These are phyloP conservation scores for Globisporangium splendens DNA, from an alignment of 352 stramenopile genomes.

Conservation along the genomic window DNA sequence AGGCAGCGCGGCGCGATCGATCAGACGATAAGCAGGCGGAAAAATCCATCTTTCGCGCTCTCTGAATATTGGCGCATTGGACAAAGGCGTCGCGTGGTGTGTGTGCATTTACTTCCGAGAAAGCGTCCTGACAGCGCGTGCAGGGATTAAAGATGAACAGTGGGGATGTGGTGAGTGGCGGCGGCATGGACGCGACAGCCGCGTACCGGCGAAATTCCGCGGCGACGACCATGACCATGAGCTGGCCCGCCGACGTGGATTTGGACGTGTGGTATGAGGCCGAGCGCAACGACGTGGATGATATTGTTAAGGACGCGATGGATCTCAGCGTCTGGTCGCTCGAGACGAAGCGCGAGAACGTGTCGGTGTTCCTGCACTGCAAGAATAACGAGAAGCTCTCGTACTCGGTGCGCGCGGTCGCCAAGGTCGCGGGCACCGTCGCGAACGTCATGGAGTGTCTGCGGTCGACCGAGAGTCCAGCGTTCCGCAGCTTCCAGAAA, in stretches of 20 bases:
- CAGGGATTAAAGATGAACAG: background rate
- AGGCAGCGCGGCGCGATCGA: too few relatives aligned
- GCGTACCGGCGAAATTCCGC: slow-evolving; percentile 17
- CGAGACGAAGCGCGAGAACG: slow-evolving; percentile 60
- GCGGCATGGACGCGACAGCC: background rate
- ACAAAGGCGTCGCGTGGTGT: too few relatives aligned
- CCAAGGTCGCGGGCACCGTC: slow-evolving; percentile 64
- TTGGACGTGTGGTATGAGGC: slow-evolving; percentile 73
- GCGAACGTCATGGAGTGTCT: slow-evolving; percentile 76
- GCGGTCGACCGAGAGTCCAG: slow-evolving; percentile 52
- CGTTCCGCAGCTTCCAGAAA: slow-evolving; percentile 68
- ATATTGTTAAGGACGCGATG: slow-evolving; percentile 54
- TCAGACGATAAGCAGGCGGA: too few relatives aligned
- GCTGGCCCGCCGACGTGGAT: slow-evolving; percentile 75
- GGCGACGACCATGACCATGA: slow-evolving; percentile 16
- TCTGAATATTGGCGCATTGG: too few relatives aligned
- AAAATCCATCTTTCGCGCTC: too few relatives aligned
- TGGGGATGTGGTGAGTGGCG: background rate
- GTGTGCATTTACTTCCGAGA: too few relatives aligned
- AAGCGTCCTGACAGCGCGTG: too few relatives aligned
- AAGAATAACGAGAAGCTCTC: slow-evolving; percentile 82
- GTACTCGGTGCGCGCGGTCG: slow-evolving; percentile 70
- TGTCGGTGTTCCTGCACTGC: slow-evolving; percentile 70
- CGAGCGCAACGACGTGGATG: slow-evolving; percentile 66
- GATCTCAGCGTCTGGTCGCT: slow-evolving; percentile 78